These are phyloP conservation scores for Galerina marginata DNA, from an alignment of 768 basidiomycete genomes.

Conservation along the genomic window DNA sequence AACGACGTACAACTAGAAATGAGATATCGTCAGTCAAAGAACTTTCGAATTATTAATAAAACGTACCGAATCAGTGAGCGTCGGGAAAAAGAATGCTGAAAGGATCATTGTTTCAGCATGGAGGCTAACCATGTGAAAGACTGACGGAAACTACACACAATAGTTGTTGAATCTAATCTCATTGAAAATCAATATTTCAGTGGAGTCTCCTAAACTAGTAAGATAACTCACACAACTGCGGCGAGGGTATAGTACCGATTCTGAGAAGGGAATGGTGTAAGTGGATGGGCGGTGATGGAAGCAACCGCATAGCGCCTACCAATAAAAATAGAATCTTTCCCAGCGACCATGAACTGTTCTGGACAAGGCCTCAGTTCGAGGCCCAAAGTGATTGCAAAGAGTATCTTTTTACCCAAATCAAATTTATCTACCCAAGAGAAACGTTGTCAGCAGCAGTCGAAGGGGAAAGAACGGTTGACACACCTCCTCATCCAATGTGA, in stretches of 20 bases:
- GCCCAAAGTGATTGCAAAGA: not conserved
- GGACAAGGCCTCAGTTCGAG: not conserved
- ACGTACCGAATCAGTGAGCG: conserved; percentile 45
- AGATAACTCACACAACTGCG: conserved; percentile 51
- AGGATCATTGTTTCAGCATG: not conserved
- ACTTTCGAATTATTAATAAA: not conserved
- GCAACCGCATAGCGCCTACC: conserved; percentile 36
- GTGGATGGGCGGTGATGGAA: not conserved
- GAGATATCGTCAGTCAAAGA: not conserved
- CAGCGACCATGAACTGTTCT: conserved; percentile 61
- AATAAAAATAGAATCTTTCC: conserved; percentile 61
- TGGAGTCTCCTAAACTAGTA: not conserved
- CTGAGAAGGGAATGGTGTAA: conserved; percentile 33
- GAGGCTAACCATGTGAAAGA: not conserved
- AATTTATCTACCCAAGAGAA: conserved; percentile 41
- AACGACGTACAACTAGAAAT: conserved; percentile 36
- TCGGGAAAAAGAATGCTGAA: conserved; percentile 44
- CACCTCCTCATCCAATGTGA: conserved; percentile 61
- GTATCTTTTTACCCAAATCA: conserved; percentile 56
- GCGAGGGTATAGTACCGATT: conserved; percentile 63
- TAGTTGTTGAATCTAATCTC: conserved; percentile 57
- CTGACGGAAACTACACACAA: conserved; percentile 34
- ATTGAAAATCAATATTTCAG: not conserved
- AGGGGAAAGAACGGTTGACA: not conserved
- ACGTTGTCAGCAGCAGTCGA: not conserved